Base-by-base conservation (phyloP, 176 grass and related monocot species). In the Olyra latifolia region DNA sequence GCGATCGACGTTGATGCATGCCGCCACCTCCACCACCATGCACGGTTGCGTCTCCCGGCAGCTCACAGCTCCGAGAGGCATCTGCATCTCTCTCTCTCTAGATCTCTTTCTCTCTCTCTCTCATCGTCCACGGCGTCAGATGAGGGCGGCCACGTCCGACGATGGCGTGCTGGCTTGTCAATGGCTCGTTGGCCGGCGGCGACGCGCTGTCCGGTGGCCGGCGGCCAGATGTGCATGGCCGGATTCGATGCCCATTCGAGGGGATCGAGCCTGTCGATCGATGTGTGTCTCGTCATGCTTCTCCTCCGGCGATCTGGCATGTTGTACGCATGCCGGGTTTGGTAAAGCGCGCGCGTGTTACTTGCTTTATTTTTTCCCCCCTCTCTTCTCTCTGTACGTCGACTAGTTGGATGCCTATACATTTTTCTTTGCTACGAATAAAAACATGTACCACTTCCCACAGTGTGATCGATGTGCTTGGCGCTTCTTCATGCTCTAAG, bases 161-260 rank as follows among this genome's bases (percentile, higher is more conserved):
- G 3, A 3, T 56, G 10, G 52, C 19, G 2, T 45, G 81, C 81
- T 80, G 81, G 76, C 87, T 85, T 89, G 87, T 89, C 87, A 41
- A 70, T 39, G 69, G 35, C 76, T 7, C 9, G 62, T 68, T 89
- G 76, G 82, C 44, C 54, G 82, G 54, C 28, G 32, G 43, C 1
- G 9, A 4, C 25, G 68, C 32, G 50, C 19, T 88, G 80, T 74
- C 80, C 4, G 4, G 41, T 38, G 40, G 16, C n/a, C 1, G 46
- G 14, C 58, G 22, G 27, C 56, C 60, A 60, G 69, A 20, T 0
- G 39, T 56, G 76, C n/a, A 10, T 3, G n/a, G n/a, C n/a, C n/a
- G 8, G 78, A 82, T 82, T 70, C 78, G 62, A 82, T 82, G n/a
- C 70, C 50, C 27, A 0, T 7, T 2, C 55, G 40, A 27, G 24